Conservation (phyloP, 805 yeast genomes). For the Zygotorulaspora sp. region DNA sequence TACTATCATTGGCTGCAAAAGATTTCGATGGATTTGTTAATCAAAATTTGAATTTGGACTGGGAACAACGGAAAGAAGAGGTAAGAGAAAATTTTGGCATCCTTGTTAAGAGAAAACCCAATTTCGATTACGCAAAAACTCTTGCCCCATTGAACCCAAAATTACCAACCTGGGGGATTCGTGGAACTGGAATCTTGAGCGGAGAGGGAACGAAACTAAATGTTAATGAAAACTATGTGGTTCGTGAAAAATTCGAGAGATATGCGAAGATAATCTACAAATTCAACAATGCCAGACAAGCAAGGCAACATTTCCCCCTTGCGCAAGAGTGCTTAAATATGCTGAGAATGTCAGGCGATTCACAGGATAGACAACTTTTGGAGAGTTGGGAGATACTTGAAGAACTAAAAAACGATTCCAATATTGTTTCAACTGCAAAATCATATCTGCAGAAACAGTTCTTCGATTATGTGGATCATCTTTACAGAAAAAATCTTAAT, state of each 20-base stretch:
- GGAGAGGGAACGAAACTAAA: conserved; percentile 37
- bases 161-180: conserved; percentile 33
- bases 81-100: conserved; percentile 70
- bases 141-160: conserved; percentile 16
- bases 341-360: conserved; percentile 53
- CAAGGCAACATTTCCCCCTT: conserved; percentile 48
- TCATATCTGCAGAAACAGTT: conserved; percentile 71
- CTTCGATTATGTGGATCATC: conserved; percentile 62
- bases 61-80: conserved; percentile 75
- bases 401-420: conserved; percentile 34
- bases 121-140: conserved; percentile 11
- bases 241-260: conserved; percentile 59
- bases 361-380: conserved; percentile 62
- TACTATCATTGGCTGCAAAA: conserved; percentile 63
- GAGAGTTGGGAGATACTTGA: conserved; percentile 70
- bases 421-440: conserved; percentile 52
- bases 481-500: conserved; percentile 49
- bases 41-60: conserved; percentile 70
- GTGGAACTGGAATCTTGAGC: conserved; percentile 25
- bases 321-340: conserved; percentile 57
- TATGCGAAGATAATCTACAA: conserved; percentile 68
- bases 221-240: conserved; percentile 40
- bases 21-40: conserved; percentile 79
- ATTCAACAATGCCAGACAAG: conserved; percentile 65
- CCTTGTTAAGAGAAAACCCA: conserved; percentile 34